A percentile compares a stretch with the other conserved stretches of the same genome.
These are phyloP conservation scores for Pezicula neosporulosa DNA, from an alignment of 2,329 filamentous ascomycete species.

Conservation along the genomic window DNA sequence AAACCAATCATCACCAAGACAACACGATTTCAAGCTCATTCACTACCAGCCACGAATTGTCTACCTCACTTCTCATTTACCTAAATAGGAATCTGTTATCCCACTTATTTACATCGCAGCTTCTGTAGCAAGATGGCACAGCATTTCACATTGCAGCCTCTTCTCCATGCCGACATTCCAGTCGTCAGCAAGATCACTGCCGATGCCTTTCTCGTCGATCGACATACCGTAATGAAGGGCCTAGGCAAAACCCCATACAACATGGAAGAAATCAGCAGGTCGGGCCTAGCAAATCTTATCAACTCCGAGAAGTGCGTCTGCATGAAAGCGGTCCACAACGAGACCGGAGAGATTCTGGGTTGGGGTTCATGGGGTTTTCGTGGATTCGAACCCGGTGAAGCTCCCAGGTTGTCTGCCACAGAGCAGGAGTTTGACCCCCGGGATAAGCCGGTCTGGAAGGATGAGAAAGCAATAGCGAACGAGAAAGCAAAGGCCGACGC, in stretches of 20 bases:
- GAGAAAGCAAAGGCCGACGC: background rate
- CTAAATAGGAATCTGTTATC: too few relatives aligned
- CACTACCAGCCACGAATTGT: too few relatives aligned
- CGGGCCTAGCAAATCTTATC: slow-evolving; percentile 19
- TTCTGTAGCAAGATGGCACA: too few relatives aligned
- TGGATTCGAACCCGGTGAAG: slow-evolving; percentile 21
- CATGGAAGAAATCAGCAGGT: slow-evolving; percentile 22
- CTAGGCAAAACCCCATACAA: slow-evolving; percentile 25
- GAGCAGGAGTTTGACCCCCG: background rate
- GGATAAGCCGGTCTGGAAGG: too few relatives aligned
- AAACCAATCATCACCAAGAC: too few relatives aligned
- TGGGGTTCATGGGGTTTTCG: slow-evolving; percentile 32
- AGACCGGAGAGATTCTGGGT: slow-evolving; percentile 26
- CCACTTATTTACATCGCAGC: too few relatives aligned
- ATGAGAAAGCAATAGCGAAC: background rate
- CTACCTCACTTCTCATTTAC: too few relatives aligned
- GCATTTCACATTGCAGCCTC: too few relatives aligned
- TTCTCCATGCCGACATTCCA: slow-evolving; percentile 22
- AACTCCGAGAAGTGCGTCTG: slow-evolving; percentile 22
- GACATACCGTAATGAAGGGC: slow-evolving; percentile 32
- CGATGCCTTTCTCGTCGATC: slow-evolving; percentile 28
- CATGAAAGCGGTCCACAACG: slow-evolving; percentile 31
- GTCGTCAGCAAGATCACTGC: slow-evolving; percentile 27
- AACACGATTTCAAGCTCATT: too few relatives aligned
- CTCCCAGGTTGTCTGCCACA: background rate